Evolutionary conservation across 148 eudicot species (phyloP).

Genomic region (Rhododendron ferrugineum): DNA sequence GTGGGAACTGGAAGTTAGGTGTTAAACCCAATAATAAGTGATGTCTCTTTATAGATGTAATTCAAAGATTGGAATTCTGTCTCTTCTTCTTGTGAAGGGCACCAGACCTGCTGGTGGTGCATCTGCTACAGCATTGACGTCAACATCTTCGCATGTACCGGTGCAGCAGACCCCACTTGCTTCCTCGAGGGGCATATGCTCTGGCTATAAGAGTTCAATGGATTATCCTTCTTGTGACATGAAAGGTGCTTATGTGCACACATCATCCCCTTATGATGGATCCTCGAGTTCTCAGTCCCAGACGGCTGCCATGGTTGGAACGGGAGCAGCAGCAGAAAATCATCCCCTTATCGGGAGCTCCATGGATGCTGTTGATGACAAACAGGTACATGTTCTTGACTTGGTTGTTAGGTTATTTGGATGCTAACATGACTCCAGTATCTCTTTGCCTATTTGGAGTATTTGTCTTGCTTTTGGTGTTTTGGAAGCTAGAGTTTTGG

Average conservation of each 20-base stretch:
- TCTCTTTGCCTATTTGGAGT: neutral
- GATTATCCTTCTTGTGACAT: slow-evolving; percentile 48
- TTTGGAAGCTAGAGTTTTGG: neutral
- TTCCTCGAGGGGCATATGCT: slow-evolving; percentile 48
- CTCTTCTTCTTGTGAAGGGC: slow-evolving; percentile 40
- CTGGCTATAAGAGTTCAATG: slow-evolving; percentile 46
- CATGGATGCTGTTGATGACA: slow-evolving; percentile 48
- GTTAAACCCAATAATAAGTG: neutral
- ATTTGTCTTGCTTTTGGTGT: neutral
- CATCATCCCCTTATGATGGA: slow-evolving; percentile 65
- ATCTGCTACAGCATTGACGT: slow-evolving; percentile 36
- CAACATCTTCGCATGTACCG: slow-evolving; percentile 44
- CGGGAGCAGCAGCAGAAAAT: slow-evolving; percentile 45
- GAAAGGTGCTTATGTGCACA: slow-evolving; percentile 50
- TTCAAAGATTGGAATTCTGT: neutral
- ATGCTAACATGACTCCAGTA: neutral
- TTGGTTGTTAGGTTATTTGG: neutral
- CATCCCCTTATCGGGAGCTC: slow-evolving; percentile 53
- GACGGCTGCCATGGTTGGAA: slow-evolving; percentile 46
- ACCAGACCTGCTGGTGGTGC: slow-evolving; percentile 41
- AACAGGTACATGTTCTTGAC: slow-evolving; percentile 41
- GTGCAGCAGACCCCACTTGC: slow-evolving; percentile 57
- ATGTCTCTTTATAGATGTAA: neutral
- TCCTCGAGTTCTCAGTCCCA: slow-evolving; percentile 58
- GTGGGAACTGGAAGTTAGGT: neutral